Percentiles rank a stretch among this genome's conserved stretches.
phyloP scores from a whole-genome alignment of 257 asterid species.

The Gentiana dahurica region DNA sequence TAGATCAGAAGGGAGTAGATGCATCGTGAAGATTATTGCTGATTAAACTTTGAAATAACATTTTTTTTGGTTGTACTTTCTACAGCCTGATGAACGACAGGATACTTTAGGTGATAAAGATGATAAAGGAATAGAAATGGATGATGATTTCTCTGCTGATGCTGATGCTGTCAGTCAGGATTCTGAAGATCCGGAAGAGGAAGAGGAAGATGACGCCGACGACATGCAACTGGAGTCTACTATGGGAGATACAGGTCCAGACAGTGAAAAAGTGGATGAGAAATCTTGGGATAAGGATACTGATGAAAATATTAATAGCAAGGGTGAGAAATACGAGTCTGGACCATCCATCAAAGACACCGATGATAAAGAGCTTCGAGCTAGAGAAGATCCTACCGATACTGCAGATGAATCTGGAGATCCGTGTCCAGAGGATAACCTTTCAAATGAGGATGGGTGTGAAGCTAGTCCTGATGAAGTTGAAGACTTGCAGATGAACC shows the following conservation, averaged over 20 bases:
- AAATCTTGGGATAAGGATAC: conserved; percentile 44
- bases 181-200: conserved; percentile 53
- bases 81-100: conserved; percentile 47
- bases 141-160: conserved; percentile 64
- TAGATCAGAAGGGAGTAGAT: too few relatives aligned
- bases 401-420: conserved; percentile 33
- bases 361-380: conserved; percentile 62
- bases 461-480: conserved; percentile 34
- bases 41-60: too few relatives aligned
- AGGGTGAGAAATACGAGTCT: conserved; percentile 59
- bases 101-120: conserved; percentile 32
- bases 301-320: conserved; percentile 25
- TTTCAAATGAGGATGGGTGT: conserved; percentile 30
- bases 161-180: conserved; percentile 70
- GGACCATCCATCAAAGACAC: conserved; percentile 63
- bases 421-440: conserved; percentile 26
- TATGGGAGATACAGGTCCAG: conserved; percentile 68
- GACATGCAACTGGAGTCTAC: conserved; percentile 71
- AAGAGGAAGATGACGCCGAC: conserved; percentile 37
- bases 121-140: conserved; percentile 95
- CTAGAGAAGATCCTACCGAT: conserved; percentile 48
- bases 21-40: too few relatives aligned
- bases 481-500: conserved; percentile 59
- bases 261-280: conserved; percentile 68
- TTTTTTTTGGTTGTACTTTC: conserved; percentile 1